Evolutionary conservation across 129 eudicot species (phyloP).

Genomic region (Calendula officinalis): DNA sequence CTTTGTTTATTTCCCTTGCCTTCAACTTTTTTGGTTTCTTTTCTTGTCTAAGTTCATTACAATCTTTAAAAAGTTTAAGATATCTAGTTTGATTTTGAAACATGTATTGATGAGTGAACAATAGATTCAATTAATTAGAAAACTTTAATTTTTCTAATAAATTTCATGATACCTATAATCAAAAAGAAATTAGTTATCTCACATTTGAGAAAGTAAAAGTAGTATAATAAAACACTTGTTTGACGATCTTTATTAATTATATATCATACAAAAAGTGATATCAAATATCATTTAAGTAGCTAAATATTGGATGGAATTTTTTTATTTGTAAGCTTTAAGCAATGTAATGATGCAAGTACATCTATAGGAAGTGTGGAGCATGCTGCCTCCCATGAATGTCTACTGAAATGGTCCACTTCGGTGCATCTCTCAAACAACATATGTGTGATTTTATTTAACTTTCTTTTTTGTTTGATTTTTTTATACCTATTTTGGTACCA

Average conservation of each 20-base stretch:
- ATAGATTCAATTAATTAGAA: background rate
- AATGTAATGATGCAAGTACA: constrained; percentile 37
- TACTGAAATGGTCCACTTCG: constrained; percentile 34
- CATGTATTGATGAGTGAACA: background rate
- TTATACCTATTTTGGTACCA: background rate
- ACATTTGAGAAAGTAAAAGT: background rate
- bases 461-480: background rate
- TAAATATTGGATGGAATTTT: background rate
- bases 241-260: no score
- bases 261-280: background rate
- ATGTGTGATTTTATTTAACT: no score
- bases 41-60: no score
- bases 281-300: background rate
- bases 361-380: constrained; percentile 32
- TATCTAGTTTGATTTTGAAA: background rate
- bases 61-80: background rate
- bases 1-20: background rate
- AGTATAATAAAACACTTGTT: background rate
- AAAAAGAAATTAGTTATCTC: background rate
- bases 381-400: constrained; percentile 43
- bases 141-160: no score
- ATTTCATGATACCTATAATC: background rate
- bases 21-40: background rate
- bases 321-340: background rate
- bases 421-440: constrained; percentile 25